A percentile compares a stretch with the other conserved stretches of the same genome.
Conservation (phyloP, 2,329 filamentous ascomycete genomes). For the Claviceps lovelessii region DNA sequence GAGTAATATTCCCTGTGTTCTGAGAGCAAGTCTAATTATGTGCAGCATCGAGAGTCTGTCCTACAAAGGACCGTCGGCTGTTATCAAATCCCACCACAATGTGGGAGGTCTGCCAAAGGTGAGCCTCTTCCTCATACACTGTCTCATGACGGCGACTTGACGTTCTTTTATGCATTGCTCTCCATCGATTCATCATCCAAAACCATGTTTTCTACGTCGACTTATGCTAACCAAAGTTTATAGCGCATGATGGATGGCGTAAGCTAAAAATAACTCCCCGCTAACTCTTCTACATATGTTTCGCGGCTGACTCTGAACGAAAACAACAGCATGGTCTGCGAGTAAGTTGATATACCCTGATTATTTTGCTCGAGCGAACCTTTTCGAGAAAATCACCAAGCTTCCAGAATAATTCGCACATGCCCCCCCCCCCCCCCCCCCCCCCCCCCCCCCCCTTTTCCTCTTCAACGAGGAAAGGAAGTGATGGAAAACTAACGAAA, state of each 20-base stretch:
- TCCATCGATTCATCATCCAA: neutral
- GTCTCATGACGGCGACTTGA: neutral
- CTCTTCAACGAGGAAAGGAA: neutral
- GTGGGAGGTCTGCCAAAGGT: conserved; percentile 60
- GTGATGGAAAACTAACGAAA: conserved; percentile 6
- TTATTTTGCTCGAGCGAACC: neutral
- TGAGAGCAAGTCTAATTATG: conserved; percentile 6
- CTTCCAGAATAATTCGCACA: neutral
- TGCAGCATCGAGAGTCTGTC: conserved; percentile 32
- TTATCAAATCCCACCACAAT: conserved; percentile 43
- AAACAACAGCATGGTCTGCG: conserved; percentile 2
- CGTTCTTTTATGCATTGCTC: neutral
- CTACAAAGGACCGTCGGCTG: conserved; percentile 34
- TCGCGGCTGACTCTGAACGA: neutral
- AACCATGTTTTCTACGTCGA: neutral
- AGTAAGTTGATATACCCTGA: neutral
- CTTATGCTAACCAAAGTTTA: neutral
- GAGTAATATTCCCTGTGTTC: neutral
- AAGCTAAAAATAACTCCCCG: neutral
- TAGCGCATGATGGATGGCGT: conserved; percentile 33
- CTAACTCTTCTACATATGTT: neutral
- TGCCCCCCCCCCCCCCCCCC: neutral
- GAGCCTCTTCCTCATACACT: conserved; percentile 13
- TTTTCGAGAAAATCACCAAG: neutral
- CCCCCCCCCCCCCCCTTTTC: neutral